phyloP scores from a whole-genome alignment of 2,329 filamentous ascomycete species.

The Mycosphaerella arachidis region DNA sequence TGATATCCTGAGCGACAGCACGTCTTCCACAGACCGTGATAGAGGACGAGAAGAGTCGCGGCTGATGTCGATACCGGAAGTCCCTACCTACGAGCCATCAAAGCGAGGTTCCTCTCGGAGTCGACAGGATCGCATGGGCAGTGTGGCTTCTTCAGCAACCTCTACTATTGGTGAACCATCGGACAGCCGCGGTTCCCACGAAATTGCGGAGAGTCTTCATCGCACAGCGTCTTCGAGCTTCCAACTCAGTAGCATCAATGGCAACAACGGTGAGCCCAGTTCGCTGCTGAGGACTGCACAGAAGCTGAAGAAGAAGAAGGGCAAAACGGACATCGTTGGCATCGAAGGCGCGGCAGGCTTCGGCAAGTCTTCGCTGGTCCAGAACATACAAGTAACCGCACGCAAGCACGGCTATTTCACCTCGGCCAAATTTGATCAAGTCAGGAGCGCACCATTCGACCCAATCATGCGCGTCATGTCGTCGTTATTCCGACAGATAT shows the following conservation, averaged over 20 bases:
- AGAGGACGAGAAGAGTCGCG: constrained; percentile 46
- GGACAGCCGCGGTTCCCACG: constrained; percentile 19
- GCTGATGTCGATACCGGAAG: constrained; percentile 34
- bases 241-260: constrained; percentile 11
- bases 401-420: constrained; percentile 58
- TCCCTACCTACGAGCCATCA: constrained; percentile 21
- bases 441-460: constrained; percentile 57
- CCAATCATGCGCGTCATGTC: constrained; percentile 58
- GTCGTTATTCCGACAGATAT: constrained; percentile 60
- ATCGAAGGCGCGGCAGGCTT: constrained; percentile 55
- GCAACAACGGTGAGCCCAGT: constrained; percentile 20
- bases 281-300: constrained; percentile 39
- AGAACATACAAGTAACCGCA: constrained; percentile 54
- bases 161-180: constrained; percentile 14
- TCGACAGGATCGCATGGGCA: constrained; percentile 10
- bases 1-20: constrained; percentile 48
- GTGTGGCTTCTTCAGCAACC: constrained; percentile 15
- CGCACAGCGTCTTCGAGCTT: constrained; percentile 17
- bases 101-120: constrained; percentile 10
- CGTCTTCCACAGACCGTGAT: constrained; percentile 43
- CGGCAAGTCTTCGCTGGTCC: constrained; percentile 58
- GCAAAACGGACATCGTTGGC: constrained; percentile 57
- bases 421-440: constrained; percentile 56
- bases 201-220: constrained; percentile 20
- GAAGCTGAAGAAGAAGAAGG: constrained; percentile 47